These are phyloP conservation scores for Selaginella moellendorffii DNA, from an alignment of 75 land plant species.

Conservation along the genomic window DNA sequence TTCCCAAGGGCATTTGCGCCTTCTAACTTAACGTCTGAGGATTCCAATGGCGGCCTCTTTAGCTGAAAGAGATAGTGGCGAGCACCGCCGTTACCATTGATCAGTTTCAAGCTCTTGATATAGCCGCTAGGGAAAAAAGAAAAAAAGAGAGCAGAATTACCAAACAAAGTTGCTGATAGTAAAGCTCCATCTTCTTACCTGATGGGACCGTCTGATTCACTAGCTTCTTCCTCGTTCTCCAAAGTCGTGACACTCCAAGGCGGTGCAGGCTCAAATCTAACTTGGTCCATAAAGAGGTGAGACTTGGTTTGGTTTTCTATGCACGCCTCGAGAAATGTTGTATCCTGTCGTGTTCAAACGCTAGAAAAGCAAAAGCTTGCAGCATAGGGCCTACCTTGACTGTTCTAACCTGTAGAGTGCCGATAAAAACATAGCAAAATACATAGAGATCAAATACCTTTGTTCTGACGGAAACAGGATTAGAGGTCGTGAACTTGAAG, in stretches of 20 bases:
- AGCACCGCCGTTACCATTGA: conserved; percentile 80
- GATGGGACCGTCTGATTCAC: conserved; percentile 17
- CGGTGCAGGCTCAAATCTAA: conserved; percentile 81
- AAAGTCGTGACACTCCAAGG: conserved; percentile 56
- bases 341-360: conserved; percentile 35
- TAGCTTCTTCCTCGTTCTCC: conserved; percentile 34
- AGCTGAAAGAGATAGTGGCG: conserved; percentile 80
- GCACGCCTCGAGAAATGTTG: conserved; percentile 85
- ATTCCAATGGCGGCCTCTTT: conserved; percentile 27
- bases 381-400: conserved; percentile 1
- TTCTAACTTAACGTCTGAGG: conserved; percentile 34
- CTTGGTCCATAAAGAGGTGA: conserved; percentile 90
- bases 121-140: conserved; percentile 32
- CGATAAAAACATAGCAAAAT: too few species aligned
- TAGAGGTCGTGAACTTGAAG: conserved; percentile 87
- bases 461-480: conserved; percentile 92
- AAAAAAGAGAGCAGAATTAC: too few species aligned
- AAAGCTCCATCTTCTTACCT: conserved; percentile 13
- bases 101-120: conserved; percentile 47
- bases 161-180: too few species aligned
- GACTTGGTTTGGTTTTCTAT: conserved; percentile 93
- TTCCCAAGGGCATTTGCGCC: conserved; percentile 85
- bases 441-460: too few species aligned
- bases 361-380: too few species aligned
- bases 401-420: neutral